Base-by-base conservation (phyloP, 352 stramenopile genomes). In the Globisporangium nodosum region DNA sequence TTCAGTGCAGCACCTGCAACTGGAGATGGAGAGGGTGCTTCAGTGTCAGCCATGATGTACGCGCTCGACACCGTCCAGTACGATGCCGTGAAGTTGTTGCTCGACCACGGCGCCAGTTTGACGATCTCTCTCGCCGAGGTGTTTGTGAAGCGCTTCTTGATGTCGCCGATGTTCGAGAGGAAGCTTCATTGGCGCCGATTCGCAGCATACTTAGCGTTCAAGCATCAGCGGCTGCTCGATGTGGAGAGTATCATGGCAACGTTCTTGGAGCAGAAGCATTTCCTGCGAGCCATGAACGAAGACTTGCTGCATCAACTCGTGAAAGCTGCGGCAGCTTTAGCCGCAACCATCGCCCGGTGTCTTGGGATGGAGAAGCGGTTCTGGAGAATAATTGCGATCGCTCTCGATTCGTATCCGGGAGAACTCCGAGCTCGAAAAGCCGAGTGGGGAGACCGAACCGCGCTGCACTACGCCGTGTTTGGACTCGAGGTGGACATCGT, bases 391-490 rank as follows among this genome's bases (percentile, higher is more conserved):
- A 71, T 79, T 2, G 37, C 55, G 21, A 47, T 46, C 8, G 64
- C 81, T 27, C 35, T 85, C 7, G 63, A 80, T 18, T 33, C 66
- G n/a, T 73, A 82, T 50, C 52, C 60, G 2, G 53, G 57, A 20
- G 68, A 71, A 15, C 35, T 71, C 6, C 66, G 61, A 6, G 71
- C 40, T 49, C 56, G 61, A 4, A 79, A 75, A 42, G 64, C 60
- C 13, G 63, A 71, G 39, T 84, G 74, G 76, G 68, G 65, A 3
- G 67, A 71, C 20, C 70, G 70, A 58, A 66, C 58, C 1, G 71
- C 70, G 5, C 55, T 88, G 35, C 78, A 88, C 49, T 82, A 75
- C 18, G 76, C 74, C 42, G 78, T 85, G 7, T n/a, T 66, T 13
- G 64, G 58, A 12, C 47, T 76, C 4, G 72, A 88, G 57, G 20